Percentiles rank a stretch among this genome's conserved stretches.
Conservation (phyloP, 129 eudicot genomes). For the Flaveria sonorensis region DNA sequence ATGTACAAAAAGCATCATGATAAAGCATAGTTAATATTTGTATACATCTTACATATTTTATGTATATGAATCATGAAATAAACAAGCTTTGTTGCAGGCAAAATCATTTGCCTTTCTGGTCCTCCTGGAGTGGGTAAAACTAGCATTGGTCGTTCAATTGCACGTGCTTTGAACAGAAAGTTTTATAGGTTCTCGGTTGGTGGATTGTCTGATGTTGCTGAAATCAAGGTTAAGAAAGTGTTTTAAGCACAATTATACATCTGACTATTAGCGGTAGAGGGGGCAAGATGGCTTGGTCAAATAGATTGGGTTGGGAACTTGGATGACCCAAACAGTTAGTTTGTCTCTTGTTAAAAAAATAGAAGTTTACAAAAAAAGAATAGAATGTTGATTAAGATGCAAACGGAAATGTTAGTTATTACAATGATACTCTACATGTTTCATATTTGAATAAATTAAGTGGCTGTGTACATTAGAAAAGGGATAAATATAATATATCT, state of each 20-base stretch:
- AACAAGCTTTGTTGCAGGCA: constrained; percentile 49
- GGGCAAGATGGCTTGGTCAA: not conserved
- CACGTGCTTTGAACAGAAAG: constrained; percentile 92
- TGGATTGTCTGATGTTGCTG: constrained; percentile 98
- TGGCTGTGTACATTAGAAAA: not conserved
- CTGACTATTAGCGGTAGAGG: not conserved
- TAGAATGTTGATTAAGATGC: not conserved
- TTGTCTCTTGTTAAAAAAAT: not conserved
- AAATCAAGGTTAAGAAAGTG: constrained; percentile 64
- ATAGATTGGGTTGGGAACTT: not conserved
- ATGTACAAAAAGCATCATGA: constrained; percentile 3
- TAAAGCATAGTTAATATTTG: not conserved
- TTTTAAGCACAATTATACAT: constrained; percentile 3
- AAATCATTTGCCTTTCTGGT: constrained; percentile 90
- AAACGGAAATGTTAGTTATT: not conserved
- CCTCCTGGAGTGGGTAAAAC: constrained; percentile 99
- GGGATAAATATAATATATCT: not conserved
- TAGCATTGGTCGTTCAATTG: constrained; percentile 98
- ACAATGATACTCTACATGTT: not conserved
- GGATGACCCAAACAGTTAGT: too few relatives aligned
- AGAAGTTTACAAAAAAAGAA: not conserved
- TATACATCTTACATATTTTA: not conserved
- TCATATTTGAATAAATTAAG: not conserved
- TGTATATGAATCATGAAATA: not conserved
- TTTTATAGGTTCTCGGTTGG: constrained; percentile 97